Conservation (phyloP, 2,329 filamentous ascomycete species). For the Fusarium sp. region DNA sequence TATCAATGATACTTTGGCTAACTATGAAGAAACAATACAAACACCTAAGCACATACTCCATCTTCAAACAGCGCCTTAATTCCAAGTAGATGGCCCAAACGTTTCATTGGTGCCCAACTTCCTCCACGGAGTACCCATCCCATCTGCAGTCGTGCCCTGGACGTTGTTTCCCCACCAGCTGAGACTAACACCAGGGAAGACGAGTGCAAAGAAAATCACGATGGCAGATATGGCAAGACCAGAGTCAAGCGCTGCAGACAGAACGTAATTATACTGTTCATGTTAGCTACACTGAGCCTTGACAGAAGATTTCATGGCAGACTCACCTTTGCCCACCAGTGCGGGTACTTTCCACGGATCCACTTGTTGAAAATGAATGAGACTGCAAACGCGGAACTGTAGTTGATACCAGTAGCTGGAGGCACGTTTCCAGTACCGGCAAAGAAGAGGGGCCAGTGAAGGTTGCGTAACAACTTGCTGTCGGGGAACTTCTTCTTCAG, state of each 20-base stretch:
- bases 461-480: background rate
- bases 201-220: background rate
- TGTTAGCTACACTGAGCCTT: background rate
- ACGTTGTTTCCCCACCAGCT: conserved; percentile 5
- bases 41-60: too few species aligned
- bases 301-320: fast-evolving
- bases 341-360: background rate
- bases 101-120: background rate
- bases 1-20: background rate
- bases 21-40: fast-evolving
- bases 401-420: background rate
- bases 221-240: background rate
- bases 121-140: background rate
- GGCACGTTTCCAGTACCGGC: background rate
- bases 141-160: background rate
- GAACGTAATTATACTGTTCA: background rate
- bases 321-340: conserved; percentile 8
- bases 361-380: conserved; percentile 4
- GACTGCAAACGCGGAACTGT: background rate
- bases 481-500: background rate
- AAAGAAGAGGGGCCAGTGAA: conserved; percentile 7
- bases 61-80: background rate
- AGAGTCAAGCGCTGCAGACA: background rate
- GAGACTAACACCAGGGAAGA: background rate
- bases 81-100: background rate